These are phyloP conservation scores for Botrytis porri DNA, from an alignment of 2,329 filamentous ascomycete genomes.

Conservation along the genomic window DNA sequence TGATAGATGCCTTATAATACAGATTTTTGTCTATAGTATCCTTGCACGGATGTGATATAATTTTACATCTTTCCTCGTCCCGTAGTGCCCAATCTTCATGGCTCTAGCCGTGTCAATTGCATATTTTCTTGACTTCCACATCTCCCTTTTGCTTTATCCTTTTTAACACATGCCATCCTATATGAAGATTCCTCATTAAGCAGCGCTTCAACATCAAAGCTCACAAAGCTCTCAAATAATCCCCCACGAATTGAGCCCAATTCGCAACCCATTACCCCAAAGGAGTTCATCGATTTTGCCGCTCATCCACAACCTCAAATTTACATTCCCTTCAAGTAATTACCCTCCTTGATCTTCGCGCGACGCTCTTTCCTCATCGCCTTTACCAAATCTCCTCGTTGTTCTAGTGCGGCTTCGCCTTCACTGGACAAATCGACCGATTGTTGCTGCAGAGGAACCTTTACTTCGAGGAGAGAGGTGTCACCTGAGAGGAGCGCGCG, in stretches of 20 bases:
- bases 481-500: constrained; percentile 63
- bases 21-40: constrained; percentile 1
- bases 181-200: background rate
- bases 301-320: background rate
- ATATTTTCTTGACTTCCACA: background rate
- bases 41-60: constrained; percentile 5
- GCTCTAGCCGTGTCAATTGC: background rate
- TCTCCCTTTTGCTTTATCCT: background rate
- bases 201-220: background rate
- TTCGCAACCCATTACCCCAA: background rate
- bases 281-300: background rate
- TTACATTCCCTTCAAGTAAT: constrained; percentile 78
- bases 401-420: constrained; percentile 45
- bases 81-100: background rate
- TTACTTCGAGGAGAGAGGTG: constrained; percentile 60
- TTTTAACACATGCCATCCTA: background rate
- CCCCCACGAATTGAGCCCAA: background rate
- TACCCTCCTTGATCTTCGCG: constrained; percentile 76
- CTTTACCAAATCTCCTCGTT: constrained; percentile 62
- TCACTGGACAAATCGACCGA: constrained; percentile 63
- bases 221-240: background rate
- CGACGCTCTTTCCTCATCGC: constrained; percentile 73
- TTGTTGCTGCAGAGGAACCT: constrained; percentile 75
- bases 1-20: constrained; percentile 16
- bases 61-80: background rate